phyloP scores from a whole-genome alignment of 495 filamentous ascomycete species.

The Xylaria telfairii region DNA sequence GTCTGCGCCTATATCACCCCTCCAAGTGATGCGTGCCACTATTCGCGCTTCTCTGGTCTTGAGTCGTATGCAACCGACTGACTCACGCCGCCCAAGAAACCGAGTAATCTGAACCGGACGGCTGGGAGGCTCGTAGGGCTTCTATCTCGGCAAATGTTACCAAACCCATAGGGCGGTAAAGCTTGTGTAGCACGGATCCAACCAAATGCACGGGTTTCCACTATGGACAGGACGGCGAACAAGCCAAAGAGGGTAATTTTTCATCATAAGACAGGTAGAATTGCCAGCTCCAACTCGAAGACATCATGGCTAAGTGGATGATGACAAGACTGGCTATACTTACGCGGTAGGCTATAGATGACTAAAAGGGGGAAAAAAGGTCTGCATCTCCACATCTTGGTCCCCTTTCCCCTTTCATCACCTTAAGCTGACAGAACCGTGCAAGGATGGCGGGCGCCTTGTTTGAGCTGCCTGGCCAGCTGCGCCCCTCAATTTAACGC shows the following conservation, averaged over 20 bases:
- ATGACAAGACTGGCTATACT: neutral
- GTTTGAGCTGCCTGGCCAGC: conserved; percentile 10
- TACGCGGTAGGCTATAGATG: neutral
- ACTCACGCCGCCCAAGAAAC: neutral
- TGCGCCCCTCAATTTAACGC: conserved; percentile 18
- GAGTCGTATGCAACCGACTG: neutral
- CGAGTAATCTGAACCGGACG: neutral
- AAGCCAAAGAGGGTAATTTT: no score
- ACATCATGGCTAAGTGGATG: neutral
- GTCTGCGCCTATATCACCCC: neutral
- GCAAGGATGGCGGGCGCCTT: neutral
- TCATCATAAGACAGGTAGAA: neutral
- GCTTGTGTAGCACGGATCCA: neutral
- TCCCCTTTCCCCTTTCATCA: conserved; percentile 5
- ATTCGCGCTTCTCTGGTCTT: neutral
- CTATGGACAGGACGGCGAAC: neutral
- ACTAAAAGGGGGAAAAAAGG: neutral
- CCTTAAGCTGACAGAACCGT: neutral
- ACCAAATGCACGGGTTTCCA: neutral
- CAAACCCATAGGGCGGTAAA: neutral
- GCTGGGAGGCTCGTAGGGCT: neutral
- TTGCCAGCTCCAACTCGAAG: no score
- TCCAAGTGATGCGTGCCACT: neutral
- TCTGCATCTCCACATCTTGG: neutral
- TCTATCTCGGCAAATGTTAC: neutral